Conservation (phyloP, 352 stramenopile species). For the Peronospora farinosa region DNA sequence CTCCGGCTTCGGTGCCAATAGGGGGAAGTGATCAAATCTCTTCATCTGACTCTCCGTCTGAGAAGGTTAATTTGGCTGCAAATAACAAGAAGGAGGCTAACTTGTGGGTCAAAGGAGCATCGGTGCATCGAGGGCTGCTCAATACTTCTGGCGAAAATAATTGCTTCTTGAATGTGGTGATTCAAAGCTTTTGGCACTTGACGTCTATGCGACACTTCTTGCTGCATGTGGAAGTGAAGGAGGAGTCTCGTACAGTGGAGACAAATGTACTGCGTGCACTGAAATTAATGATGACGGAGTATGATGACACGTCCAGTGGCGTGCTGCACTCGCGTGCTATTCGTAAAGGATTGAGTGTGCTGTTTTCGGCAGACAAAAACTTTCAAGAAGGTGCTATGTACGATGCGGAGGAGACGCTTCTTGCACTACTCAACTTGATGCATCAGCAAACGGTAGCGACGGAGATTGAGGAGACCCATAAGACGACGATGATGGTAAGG, state of each 20-base stretch:
- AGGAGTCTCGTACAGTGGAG: conserved; percentile 56
- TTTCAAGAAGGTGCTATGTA: conserved; percentile 87
- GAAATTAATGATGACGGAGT: conserved; percentile 79
- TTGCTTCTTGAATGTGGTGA: conserved; percentile 88
- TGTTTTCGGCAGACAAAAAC: conserved; percentile 81
- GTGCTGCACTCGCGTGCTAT: conserved; percentile 70
- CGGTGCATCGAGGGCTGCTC: conserved; percentile 69
- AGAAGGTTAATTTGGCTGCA: conserved; percentile 8
- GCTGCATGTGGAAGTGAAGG: conserved; percentile 82
- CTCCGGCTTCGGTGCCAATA: conserved; percentile 22
- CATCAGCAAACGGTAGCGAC: conserved; percentile 76
- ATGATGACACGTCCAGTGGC: conserved; percentile 77
- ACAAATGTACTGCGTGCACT: conserved; percentile 70
- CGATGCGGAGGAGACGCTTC: conserved; percentile 77
- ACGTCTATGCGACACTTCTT: conserved; percentile 82
- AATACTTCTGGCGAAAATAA: conserved; percentile 85
- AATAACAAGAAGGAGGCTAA: conserved; percentile 57
- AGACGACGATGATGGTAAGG: conserved; percentile 66
- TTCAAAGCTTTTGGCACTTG: conserved; percentile 89
- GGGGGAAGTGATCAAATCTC: conserved; percentile 28
- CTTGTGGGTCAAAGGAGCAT: conserved; percentile 77
- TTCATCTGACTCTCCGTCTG: conserved; percentile 17
- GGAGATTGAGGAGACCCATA: conserved; percentile 67
- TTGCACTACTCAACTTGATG: conserved; percentile 82
- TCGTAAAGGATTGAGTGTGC: conserved; percentile 74